Evolutionary conservation across 129 eudicot genomes (phyloP).

Genomic region (Flaveria linearis): DNA sequence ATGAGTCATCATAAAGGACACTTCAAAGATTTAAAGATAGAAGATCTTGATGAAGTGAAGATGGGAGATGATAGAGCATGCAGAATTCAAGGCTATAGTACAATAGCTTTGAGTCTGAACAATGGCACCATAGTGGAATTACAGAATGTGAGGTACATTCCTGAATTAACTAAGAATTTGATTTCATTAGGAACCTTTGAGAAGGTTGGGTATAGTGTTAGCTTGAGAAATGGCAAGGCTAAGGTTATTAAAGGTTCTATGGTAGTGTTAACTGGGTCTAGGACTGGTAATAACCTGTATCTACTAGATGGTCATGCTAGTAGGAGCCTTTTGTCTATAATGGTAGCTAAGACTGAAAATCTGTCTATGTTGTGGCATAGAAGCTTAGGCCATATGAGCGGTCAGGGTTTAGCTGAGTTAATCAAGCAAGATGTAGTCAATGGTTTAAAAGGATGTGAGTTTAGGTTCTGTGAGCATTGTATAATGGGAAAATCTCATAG

Average conservation of each 20-base stretch:
- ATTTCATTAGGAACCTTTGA: neutral
- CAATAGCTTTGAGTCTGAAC: too few species aligned
- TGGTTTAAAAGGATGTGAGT: neutral
- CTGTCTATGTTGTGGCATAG: neutral
- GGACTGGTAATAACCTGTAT: neutral
- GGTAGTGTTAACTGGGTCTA: neutral
- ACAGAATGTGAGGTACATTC: neutral
- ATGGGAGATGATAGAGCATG: too few species aligned
- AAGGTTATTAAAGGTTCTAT: neutral
- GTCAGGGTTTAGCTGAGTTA: neutral
- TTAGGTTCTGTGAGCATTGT: neutral
- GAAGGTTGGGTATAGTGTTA: neutral
- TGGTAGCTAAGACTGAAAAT: neutral
- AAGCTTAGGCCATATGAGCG: neutral
- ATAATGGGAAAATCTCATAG: neutral
- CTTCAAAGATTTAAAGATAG: too few species aligned
- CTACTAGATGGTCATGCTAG: neutral
- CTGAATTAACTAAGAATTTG: neutral
- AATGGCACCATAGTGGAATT: neutral
- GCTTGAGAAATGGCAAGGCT: neutral
- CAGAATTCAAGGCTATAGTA: too few species aligned
- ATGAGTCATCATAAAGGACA: too few species aligned
- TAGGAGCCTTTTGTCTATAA: neutral
- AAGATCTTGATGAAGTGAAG: too few species aligned
- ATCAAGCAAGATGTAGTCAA: too few species aligned